Percentiles rank a stretch among this genome's conserved stretches.
These are phyloP conservation scores for Solanum sparsipilum DNA, from an alignment of 257 asterid species.

Conservation along the genomic window DNA sequence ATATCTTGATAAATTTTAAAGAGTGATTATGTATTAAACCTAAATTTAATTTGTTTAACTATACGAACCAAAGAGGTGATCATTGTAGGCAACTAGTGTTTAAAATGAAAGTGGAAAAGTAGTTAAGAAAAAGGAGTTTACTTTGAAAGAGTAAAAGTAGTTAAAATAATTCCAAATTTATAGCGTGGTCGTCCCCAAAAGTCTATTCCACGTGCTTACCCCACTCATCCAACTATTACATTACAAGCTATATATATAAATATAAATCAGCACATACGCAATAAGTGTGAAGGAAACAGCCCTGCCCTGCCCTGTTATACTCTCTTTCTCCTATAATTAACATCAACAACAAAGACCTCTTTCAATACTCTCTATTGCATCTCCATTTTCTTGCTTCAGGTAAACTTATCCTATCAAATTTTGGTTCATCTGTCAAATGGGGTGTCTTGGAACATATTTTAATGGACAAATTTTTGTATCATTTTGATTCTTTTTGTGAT, in stretches of 20 bases:
- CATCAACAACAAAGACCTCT: not conserved
- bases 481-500: not conserved
- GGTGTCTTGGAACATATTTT: not conserved
- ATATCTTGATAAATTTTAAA: too few relatives aligned
- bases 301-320: not conserved
- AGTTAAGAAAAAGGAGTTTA: not conserved
- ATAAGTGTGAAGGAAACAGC: not conserved
- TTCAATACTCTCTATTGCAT: not conserved
- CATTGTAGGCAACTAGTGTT: not conserved
- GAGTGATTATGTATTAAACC: not conserved
- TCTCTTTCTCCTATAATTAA: not conserved
- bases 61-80: not conserved
- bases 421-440: not conserved
- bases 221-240: not conserved
- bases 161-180: not conserved
- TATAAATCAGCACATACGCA: not conserved
- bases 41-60: too few relatives aligned
- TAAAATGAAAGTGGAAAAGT: not conserved
- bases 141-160: not conserved
- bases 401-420: not conserved
- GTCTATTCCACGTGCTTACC: constrained; percentile 1
- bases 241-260: not conserved
- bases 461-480: not conserved
- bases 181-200: not conserved
- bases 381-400: not conserved